Percentiles rank a stretch among this genome's conserved stretches.
phyloP scores from a whole-genome alignment of 306 rosid genomes.

The Citrullus amarus region DNA sequence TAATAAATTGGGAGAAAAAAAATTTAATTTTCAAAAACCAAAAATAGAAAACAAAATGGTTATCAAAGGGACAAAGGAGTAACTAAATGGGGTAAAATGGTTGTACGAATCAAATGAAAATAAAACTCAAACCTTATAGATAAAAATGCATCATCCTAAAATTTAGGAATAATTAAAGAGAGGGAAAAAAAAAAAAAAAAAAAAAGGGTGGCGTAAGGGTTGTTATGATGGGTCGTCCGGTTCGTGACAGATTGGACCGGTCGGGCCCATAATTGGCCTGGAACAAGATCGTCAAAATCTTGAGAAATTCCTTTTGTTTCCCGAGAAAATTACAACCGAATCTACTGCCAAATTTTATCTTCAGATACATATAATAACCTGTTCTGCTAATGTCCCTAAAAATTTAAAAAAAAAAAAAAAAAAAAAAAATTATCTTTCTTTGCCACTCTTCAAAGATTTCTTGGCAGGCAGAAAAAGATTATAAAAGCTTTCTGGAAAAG shows the following conservation, averaged over 20 bases:
- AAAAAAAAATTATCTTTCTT: no score
- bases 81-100: no score
- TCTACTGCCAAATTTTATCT: conserved; percentile 1
- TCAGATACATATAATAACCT: neutral
- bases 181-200: no score
- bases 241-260: neutral
- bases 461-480: neutral
- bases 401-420: no score
- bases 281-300: conserved; percentile 20
- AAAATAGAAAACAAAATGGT: no score
- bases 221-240: neutral
- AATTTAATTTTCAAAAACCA: no score
- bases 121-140: no score
- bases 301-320: conserved; percentile 15
- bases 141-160: no score
- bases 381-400: neutral
- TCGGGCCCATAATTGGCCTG: neutral
- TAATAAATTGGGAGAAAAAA: no score
- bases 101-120: no score
- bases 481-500: conserved; percentile 2
- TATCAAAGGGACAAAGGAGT: no score
- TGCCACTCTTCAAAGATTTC: neutral
- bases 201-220: neutral
- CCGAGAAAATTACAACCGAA: conserved; percentile 1
- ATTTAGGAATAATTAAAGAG: no score